Base-by-base conservation (phyloP, 495 filamentous ascomycete genomes). In the Melanomma pulvis-pyrius region DNA sequence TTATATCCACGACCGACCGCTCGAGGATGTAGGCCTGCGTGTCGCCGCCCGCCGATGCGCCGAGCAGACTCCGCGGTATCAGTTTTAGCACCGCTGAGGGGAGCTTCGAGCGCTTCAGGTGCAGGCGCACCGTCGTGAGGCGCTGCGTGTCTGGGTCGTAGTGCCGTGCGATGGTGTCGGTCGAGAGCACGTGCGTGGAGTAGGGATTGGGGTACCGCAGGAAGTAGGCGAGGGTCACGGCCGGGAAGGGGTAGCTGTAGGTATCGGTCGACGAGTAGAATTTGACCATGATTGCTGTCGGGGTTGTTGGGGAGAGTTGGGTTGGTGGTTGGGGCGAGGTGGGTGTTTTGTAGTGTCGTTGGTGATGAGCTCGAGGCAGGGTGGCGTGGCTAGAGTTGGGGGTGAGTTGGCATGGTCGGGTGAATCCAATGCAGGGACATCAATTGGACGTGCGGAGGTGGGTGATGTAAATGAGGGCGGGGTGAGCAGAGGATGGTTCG, bases 171-270 rank as follows among this genome's bases (percentile, higher is more conserved):
- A 99, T 93, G 73, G 94, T 94, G 80, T 99, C 94, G 77, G 93
- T 96, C 41, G 91, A 96, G 66, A 97, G 85, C 63, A 99, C 94
- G 83, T 99, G 94, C 69, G 84, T 90, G 64, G 90, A 89, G 79
- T 97, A 97, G 12, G 94, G 94, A 76, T 99, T 99, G 17, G 94
- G 96, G 77, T 99, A 99, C 41, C 94, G 93, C 55, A 99, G 91
- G 83, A 97, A 98, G 84, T 97, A 99, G 79, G 94, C 94, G 67
- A 99, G 89, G 9, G 92, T 93, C 44, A 99, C 94, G 66, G 88
- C 86, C 64, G 92, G 88, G 78, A 94, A 96, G 70, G 90, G 87
- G 78, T 97, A 96, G 77, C 91, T 87, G 81, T 98, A 98, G 78
- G 85, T 88, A 77, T 90, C 94, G 75, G 84, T 84, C 75, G 87